These are phyloP conservation scores for Cordyceps pruinosa DNA, from an alignment of 2,329 filamentous ascomycete species.

Conservation along the genomic window DNA sequence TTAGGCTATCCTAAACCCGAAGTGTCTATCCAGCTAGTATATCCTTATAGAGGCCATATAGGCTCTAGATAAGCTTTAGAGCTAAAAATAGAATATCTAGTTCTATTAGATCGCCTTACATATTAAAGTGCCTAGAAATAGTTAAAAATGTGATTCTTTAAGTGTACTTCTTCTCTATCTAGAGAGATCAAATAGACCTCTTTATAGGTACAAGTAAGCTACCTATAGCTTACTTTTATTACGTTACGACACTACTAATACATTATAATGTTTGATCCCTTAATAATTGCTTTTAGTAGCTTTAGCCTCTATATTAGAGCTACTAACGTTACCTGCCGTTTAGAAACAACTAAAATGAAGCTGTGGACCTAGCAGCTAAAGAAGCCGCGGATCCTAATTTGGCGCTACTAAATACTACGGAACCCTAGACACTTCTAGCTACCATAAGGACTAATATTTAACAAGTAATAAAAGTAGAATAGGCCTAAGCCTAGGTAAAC, in stretches of 20 bases:
- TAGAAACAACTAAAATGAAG: not conserved
- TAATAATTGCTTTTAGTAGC: constrained; percentile 6
- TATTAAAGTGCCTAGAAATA: not conserved
- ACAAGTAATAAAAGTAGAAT: too few species aligned
- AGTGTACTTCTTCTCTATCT: constrained; percentile 2
- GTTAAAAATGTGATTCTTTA: constrained; percentile 7
- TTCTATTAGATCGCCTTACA: constrained; percentile 1
- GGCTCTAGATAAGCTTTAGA: not conserved
- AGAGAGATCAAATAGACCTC: constrained; percentile 2
- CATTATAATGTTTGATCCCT: constrained; percentile 2
- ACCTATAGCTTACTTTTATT: not conserved
- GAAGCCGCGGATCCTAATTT: too few species aligned
- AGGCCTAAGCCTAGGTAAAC: too few species aligned
- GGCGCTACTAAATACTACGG: too few species aligned
- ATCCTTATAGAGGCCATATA: constrained; percentile 3
- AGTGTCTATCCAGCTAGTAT: constrained; percentile 7
- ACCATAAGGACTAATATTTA: too few species aligned
- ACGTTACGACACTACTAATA: not conserved
- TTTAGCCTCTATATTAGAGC: constrained; percentile 6
- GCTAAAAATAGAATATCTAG: not conserved
- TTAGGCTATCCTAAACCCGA: constrained; percentile 6
- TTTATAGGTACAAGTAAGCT: constrained; percentile 4
- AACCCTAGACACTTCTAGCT: too few species aligned
- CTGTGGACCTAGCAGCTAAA: too few species aligned
- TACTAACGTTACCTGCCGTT: constrained; percentile 4